These are phyloP conservation scores for Lizonia empirigonia DNA, from an alignment of 2,329 filamentous ascomycete genomes.

Conservation along the genomic window DNA sequence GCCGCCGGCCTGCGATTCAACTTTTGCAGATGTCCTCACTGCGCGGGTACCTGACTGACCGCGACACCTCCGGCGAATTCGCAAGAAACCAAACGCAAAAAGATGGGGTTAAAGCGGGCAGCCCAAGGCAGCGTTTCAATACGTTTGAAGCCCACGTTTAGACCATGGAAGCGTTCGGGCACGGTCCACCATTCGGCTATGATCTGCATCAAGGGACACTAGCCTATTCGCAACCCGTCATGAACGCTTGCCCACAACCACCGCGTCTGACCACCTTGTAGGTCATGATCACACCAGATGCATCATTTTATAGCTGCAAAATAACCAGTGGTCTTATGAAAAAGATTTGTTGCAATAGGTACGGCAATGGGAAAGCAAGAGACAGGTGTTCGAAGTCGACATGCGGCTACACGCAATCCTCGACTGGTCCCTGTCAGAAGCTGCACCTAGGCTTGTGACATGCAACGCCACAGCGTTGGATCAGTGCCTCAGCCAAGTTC, in stretches of 20 bases:
- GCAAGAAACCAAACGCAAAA: not conserved
- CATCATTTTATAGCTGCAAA: not conserved
- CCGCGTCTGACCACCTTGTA: slow-evolving; percentile 11
- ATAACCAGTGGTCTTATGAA: not conserved
- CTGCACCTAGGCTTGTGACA: slow-evolving; percentile 25
- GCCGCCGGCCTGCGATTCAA: not conserved
- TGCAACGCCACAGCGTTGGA: slow-evolving; percentile 20
- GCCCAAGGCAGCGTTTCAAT: slow-evolving; percentile 28
- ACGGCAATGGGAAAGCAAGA: not conserved
- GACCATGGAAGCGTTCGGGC: slow-evolving; percentile 18
- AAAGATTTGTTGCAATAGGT: too few species aligned
- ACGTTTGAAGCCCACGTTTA: slow-evolving; percentile 20
- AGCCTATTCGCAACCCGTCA: slow-evolving; percentile 13
- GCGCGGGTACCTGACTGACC: not conserved
- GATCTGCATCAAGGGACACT: slow-evolving; percentile 25
- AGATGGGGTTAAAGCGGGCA: slow-evolving; percentile 8
- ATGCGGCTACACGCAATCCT: slow-evolving; percentile 2
- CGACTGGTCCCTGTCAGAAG: slow-evolving; percentile 15
- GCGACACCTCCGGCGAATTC: not conserved
- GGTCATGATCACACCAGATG: slow-evolving; percentile 6
- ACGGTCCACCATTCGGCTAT: slow-evolving; percentile 24
- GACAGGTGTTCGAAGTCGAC: not conserved
- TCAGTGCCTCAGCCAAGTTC: slow-evolving; percentile 16
- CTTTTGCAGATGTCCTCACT: not conserved
- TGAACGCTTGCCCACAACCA: slow-evolving; percentile 18